A percentile compares a stretch with the other conserved stretches of the same genome.
phyloP scores from a whole-genome alignment of 2,329 filamentous ascomycete genomes.

The Aureobasidium lini region DNA sequence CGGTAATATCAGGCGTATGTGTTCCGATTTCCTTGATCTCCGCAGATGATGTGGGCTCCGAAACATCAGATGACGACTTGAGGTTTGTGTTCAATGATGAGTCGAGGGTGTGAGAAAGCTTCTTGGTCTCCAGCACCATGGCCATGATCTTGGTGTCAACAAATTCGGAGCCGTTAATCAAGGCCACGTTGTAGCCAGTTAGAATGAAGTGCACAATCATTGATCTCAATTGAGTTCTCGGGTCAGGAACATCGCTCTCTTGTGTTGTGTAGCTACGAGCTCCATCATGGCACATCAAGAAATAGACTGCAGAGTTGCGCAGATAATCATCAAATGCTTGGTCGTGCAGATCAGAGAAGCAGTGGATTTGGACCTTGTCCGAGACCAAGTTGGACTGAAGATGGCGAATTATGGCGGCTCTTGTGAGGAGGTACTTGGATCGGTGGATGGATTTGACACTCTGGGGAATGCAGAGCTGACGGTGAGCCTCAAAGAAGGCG shows the following conservation, averaged over 20 bases:
- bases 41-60: not conserved
- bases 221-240: constrained; percentile 29
- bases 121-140: constrained; percentile 37
- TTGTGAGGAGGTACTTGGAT: constrained; percentile 54
- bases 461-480: constrained; percentile 49
- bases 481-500: constrained; percentile 57
- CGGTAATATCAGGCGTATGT: constrained; percentile 16
- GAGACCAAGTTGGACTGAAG: constrained; percentile 38
- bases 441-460: constrained; percentile 26
- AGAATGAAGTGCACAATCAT: constrained; percentile 50
- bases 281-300: constrained; percentile 63
- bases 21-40: not conserved
- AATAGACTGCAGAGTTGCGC: constrained; percentile 49
- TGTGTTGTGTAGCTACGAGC: constrained; percentile 20
- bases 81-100: not conserved
- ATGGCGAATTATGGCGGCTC: constrained; percentile 59
- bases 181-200: constrained; percentile 52
- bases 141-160: constrained; percentile 55
- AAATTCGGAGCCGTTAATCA: constrained; percentile 58
- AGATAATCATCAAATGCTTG: constrained; percentile 51
- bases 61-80: not conserved
- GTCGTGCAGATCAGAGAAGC: constrained; percentile 30
- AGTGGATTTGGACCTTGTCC: constrained; percentile 21
- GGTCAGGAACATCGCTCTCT: constrained; percentile 13
- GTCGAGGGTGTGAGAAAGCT: constrained; percentile 11